These are phyloP conservation scores for Pholiota adiposa DNA, from an alignment of 1,284 basidiomycete species.

Conservation along the genomic window DNA sequence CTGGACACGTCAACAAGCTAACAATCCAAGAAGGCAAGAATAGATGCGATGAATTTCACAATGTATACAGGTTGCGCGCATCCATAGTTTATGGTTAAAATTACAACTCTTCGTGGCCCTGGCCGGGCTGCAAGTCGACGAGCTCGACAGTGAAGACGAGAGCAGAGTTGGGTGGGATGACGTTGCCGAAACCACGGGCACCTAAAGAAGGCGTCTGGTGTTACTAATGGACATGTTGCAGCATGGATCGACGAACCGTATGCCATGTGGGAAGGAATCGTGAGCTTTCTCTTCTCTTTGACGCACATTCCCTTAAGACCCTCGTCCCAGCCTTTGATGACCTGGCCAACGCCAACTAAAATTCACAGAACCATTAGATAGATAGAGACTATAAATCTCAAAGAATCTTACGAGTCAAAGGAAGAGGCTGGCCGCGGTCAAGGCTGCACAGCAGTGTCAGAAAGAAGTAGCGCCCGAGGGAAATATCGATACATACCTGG, in stretches of 20 bases:
- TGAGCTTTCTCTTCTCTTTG: slow-evolving; percentile 90
- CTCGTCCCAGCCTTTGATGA: slow-evolving; percentile 84
- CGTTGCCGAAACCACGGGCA: slow-evolving; percentile 69
- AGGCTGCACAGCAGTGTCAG: slow-evolving; percentile 40
- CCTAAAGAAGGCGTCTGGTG: slow-evolving; percentile 49
- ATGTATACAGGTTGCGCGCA: background rate
- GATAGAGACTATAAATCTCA: background rate
- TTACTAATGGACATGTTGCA: background rate
- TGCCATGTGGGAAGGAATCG: slow-evolving; percentile 77
- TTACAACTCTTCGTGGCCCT: slow-evolving; percentile 26
- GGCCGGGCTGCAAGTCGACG: slow-evolving; percentile 47
- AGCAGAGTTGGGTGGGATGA: slow-evolving; percentile 85
- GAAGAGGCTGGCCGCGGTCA: slow-evolving; percentile 71
- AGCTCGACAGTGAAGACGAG: slow-evolving; percentile 92
- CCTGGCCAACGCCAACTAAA: slow-evolving; percentile 78
- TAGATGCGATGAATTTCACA: background rate
- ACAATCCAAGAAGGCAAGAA: background rate
- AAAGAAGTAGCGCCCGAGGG: slow-evolving; percentile 10
- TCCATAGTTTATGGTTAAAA: background rate
- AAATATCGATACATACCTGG: slow-evolving; percentile 52
- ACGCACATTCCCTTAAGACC: slow-evolving; percentile 87
- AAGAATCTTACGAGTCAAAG: slow-evolving; percentile 61
- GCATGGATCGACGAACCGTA: slow-evolving; percentile 68
- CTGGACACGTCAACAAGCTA: background rate
- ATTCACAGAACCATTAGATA: background rate